phyloP scores from a whole-genome alignment of 1,139 yeast species.

The Scheffersomyces stambukii region DNA sequence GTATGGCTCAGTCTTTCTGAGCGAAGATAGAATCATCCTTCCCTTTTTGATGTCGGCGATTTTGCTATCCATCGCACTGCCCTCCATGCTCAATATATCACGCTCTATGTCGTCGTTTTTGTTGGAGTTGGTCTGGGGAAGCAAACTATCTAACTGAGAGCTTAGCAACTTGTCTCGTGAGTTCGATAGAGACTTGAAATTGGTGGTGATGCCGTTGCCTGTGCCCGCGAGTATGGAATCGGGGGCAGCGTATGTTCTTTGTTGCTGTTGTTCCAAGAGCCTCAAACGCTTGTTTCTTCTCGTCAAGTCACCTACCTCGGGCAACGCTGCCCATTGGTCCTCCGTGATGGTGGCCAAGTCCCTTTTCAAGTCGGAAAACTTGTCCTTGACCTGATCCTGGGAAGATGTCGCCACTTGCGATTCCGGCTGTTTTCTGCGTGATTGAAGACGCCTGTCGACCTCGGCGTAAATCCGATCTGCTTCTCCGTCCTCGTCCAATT shows the following conservation, averaged over 20 bases:
- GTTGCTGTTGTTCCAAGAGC: conserved; percentile 56
- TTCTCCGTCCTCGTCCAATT: conserved; percentile 57
- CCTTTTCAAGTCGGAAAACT: conserved; percentile 53
- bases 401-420: background rate
- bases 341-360: conserved; percentile 55
- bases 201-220: conserved; percentile 22
- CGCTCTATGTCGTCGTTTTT: conserved; percentile 21
- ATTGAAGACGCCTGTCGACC: conserved; percentile 55
- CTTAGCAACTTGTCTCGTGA: conserved; percentile 53
- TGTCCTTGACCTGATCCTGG: conserved; percentile 4
- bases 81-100: conserved; percentile 9
- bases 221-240: conserved; percentile 52
- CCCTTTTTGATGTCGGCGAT: conserved; percentile 34
- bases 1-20: conserved; percentile 68
- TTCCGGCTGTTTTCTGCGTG: conserved; percentile 19
- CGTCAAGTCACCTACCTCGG: conserved; percentile 89
- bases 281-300: conserved; percentile 71
- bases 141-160: conserved; percentile 37
- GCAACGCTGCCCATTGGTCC: conserved; percentile 77
- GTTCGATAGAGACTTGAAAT: conserved; percentile 45
- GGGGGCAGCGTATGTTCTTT: conserved; percentile 79
- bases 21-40: conserved; percentile 58
- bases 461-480: conserved; percentile 69
- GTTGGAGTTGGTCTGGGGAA: conserved; percentile 6
- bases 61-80: conserved; percentile 9